These are phyloP conservation scores for Pezicula radicicola DNA, from an alignment of 2,329 filamentous ascomycete species.

Conservation along the genomic window DNA sequence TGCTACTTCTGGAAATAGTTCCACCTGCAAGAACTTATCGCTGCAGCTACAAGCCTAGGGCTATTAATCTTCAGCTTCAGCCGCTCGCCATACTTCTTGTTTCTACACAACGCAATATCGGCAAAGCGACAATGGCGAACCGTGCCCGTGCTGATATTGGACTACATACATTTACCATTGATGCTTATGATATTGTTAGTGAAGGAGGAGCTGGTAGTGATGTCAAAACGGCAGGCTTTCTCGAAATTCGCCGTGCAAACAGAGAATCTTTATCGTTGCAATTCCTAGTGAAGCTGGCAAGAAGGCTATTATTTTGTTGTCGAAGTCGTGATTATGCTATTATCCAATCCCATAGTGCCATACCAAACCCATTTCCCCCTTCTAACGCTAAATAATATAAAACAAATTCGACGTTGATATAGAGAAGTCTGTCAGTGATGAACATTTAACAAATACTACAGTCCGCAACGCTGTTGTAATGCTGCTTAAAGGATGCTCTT, in stretches of 20 bases:
- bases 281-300: too few relatives aligned
- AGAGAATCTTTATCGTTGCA: too few relatives aligned
- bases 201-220: conserved; percentile 86
- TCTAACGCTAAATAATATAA: too few relatives aligned
- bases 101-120: conserved; percentile 90
- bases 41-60: conserved; percentile 86
- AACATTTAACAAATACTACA: conserved; percentile 57
- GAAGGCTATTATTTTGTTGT: too few relatives aligned
- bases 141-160: conserved; percentile 85
- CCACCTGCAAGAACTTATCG: conserved; percentile 80
- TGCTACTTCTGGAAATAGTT: too few relatives aligned
- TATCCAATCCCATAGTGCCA: too few relatives aligned
- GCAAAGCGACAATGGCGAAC: conserved; percentile 77
- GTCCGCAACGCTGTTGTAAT: conserved; percentile 62
- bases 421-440: conserved; percentile 20
- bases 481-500: too few relatives aligned
- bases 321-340: too few relatives aligned
- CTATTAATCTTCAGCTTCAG: conserved; percentile 82
- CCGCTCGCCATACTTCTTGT: conserved; percentile 84
- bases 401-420: conserved; percentile 15
- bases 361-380: too few relatives aligned
- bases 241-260: conserved; percentile 82
- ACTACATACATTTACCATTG: conserved; percentile 82
- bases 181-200: conserved; percentile 92
- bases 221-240: conserved; percentile 88